Conservation (phyloP, 2,329 filamentous ascomycete genomes). For the Thielaviopsis populi region DNA sequence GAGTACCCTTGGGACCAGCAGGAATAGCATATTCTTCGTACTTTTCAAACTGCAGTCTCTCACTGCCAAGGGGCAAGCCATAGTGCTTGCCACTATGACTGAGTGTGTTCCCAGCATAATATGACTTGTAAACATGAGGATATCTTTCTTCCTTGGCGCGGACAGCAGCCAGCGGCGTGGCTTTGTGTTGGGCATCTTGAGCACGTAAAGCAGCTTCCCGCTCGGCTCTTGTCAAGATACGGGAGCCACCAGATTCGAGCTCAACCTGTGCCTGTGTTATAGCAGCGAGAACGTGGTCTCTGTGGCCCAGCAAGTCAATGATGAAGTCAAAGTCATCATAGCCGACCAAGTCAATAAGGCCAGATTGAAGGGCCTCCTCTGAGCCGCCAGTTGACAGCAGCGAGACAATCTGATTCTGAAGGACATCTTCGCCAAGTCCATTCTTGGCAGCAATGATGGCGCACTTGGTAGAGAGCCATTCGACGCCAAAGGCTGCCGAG, state of each 20-base stretch:
- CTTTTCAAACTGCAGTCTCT: conserved; percentile 53
- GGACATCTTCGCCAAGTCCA: conserved; percentile 51
- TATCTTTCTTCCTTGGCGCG: conserved; percentile 62
- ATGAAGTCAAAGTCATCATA: conserved; percentile 90
- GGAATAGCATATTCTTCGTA: conserved; percentile 88
- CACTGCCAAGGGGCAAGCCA: conserved; percentile 60
- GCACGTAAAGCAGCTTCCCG: conserved; percentile 62
- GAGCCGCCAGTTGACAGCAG: conserved; percentile 51
- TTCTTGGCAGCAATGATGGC: conserved; percentile 48
- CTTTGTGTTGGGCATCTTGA: conserved; percentile 73
- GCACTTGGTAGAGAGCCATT: conserved; percentile 62
- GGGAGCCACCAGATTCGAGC: conserved; percentile 4
- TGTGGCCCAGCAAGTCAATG: conserved; percentile 71
- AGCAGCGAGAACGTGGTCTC: conserved; percentile 47
- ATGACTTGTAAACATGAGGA: conserved; percentile 80
- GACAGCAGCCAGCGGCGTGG: conserved; percentile 52
- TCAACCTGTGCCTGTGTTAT: conserved; percentile 19
- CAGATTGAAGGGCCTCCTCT: conserved; percentile 82
- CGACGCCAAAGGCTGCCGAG: conserved; percentile 34
- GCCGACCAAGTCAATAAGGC: conserved; percentile 75
- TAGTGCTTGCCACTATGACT: conserved; percentile 71
- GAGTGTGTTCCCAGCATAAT: conserved; percentile 73
- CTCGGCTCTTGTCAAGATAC: conserved; percentile 59
- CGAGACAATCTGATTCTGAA: conserved; percentile 63
- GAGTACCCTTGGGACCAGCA: conserved; percentile 59